These are phyloP conservation scores for Cyclotella atomus DNA, from an alignment of 108 stramenopile genomes.

Conservation along the genomic window DNA sequence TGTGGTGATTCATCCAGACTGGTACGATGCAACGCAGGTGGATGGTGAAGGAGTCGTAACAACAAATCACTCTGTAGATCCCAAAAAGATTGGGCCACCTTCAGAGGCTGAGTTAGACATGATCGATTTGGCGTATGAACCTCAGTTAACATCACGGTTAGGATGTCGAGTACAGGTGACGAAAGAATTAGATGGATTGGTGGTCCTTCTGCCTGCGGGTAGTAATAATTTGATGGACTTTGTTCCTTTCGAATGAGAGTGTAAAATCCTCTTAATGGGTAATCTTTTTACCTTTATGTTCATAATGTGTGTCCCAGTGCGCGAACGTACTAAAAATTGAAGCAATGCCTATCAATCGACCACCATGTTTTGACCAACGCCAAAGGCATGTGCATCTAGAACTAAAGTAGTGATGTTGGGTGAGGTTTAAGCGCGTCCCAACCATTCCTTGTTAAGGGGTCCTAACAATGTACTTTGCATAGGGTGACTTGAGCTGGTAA, in stretches of 20 bases:
- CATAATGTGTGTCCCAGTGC: too few species aligned
- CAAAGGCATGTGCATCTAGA: too few species aligned
- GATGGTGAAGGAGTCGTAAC: neutral
- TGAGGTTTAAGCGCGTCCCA: too few species aligned
- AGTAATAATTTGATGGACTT: conserved; percentile 74
- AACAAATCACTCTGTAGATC: too few species aligned
- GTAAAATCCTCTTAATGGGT: too few species aligned
- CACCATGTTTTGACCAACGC: too few species aligned
- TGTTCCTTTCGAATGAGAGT: conserved; percentile 59
- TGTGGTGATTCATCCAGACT: conserved; percentile 69
- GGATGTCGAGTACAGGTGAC: conserved; percentile 71
- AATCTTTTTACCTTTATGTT: too few species aligned
- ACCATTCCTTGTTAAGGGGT: conserved; percentile 39
- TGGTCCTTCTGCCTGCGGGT: conserved; percentile 58
- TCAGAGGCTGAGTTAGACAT: conserved; percentile 72
- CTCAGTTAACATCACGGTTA: conserved; percentile 57
- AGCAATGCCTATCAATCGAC: too few species aligned
- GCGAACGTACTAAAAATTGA: too few species aligned
- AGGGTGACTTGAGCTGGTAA: conserved; percentile 73
- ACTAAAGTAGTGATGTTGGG: too few species aligned
- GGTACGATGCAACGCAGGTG: conserved; percentile 29
- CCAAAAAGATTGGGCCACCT: conserved; percentile 48
- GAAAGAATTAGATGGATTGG: conserved; percentile 59
- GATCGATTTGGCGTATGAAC: conserved; percentile 73
- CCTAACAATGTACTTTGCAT: conserved; percentile 79